phyloP scores from a whole-genome alignment of 139 green algal species.

The Dunaliella primolecta region DNA sequence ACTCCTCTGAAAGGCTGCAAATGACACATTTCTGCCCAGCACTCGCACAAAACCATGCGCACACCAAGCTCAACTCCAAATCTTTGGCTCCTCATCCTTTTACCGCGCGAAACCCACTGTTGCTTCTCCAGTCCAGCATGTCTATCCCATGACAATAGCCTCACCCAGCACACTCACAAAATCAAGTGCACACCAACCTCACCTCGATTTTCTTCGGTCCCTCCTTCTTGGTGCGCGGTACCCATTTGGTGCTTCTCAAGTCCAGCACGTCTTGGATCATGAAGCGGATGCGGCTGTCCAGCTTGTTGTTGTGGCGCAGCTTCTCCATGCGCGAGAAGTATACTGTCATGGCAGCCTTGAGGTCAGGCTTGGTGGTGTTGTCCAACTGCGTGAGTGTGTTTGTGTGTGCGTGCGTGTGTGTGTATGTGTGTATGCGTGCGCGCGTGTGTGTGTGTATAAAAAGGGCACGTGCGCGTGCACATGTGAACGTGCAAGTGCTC shows the following conservation, averaged over 20 bases:
- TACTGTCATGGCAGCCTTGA: slow-evolving; percentile 60
- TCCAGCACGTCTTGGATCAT: slow-evolving; percentile 78
- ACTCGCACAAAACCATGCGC: no score
- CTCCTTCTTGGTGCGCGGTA: slow-evolving; percentile 75
- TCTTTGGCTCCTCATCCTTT: no score
- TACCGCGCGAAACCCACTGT: no score
- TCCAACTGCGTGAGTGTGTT: slow-evolving; percentile 38
- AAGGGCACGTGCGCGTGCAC: no score
- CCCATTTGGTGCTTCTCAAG: slow-evolving; percentile 56
- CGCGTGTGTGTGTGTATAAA: background rate
- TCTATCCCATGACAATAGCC: no score
- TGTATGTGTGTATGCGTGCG: background rate
- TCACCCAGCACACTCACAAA: no score
- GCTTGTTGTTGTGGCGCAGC: slow-evolving; percentile 47
- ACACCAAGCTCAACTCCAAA: no score
- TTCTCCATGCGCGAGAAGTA: slow-evolving; percentile 82
- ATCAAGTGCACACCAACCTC: no score
- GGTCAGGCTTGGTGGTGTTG: slow-evolving; percentile 15
- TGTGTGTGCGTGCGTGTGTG: background rate
- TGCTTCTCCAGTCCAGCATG: no score
- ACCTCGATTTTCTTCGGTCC: slow-evolving; percentile 85
- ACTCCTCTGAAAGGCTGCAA: no score
- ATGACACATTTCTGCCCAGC: no score
- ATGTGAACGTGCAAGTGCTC: no score
- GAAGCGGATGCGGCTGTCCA: slow-evolving; percentile 82